Percentiles rank a stretch among this genome's conserved stretches.
Evolutionary conservation across 148 eudicot species (phyloP).

Genomic region (Linanthus parryae): DNA sequence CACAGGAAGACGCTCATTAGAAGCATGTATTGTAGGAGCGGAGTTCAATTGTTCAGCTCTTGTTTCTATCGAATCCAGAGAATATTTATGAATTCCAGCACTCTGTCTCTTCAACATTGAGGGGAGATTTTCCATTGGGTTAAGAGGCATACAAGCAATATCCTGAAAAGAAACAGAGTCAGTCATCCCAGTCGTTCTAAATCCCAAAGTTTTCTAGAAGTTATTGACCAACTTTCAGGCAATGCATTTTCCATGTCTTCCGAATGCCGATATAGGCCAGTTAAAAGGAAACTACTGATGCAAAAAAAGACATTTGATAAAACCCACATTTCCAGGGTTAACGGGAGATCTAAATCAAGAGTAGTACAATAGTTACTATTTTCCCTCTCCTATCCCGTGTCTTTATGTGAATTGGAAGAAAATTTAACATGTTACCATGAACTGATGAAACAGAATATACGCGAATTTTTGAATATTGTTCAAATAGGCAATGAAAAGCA

Average conservation of each 20-base stretch:
- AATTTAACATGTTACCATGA: background rate
- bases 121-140: conserved; percentile 77
- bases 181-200: background rate
- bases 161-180: conserved; percentile 64
- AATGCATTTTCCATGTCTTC: background rate
- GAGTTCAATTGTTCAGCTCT: conserved; percentile 21
- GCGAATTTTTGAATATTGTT: background rate
- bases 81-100: conserved; percentile 40
- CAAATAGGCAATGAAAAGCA: background rate
- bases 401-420: background rate
- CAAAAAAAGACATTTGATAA: background rate
- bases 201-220: background rate
- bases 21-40: conserved; percentile 30
- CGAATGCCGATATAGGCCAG: background rate
- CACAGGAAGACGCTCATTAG: conserved; percentile 27
- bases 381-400: background rate
- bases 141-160: conserved; percentile 89
- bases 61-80: conserved; percentile 20
- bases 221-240: background rate
- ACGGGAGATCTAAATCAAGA: background rate
- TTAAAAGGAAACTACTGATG: background rate
- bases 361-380: background rate
- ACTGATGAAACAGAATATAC: background rate
- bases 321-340: background rate
- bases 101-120: conserved; percentile 32